Conservation (phyloP, 2,329 filamentous ascomycete genomes). For the Phoma herbarum region DNA sequence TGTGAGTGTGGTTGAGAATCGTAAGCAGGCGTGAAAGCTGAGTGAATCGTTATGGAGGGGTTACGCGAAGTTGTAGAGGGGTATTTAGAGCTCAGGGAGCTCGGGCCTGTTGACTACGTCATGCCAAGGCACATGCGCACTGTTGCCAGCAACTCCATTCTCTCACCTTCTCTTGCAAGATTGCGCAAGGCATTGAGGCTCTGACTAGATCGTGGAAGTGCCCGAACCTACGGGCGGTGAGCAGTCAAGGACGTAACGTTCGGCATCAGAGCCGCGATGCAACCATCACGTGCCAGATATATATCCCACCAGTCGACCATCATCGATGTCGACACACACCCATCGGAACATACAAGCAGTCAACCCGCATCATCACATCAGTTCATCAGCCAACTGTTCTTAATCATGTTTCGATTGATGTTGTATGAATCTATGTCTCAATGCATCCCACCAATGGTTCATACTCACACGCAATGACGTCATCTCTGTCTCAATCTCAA, state of each 20-base stretch:
- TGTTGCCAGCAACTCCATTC: constrained; percentile 14
- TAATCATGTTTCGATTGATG: neutral
- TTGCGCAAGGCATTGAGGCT: constrained; percentile 27
- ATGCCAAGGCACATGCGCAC: constrained; percentile 42
- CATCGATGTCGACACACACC: neutral
- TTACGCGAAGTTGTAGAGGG: constrained; percentile 44
- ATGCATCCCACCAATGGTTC: neutral
- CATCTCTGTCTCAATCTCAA: constrained; percentile 25
- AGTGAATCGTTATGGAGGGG: constrained; percentile 29
- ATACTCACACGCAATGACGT: constrained; percentile 35
- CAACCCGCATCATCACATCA: neutral
- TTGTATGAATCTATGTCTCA: neutral
- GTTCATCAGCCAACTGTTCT: constrained; percentile 3
- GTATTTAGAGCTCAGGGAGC: constrained; percentile 41
- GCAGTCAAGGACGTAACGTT: constrained; percentile 5
- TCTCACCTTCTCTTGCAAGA: constrained; percentile 21
- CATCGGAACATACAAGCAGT: too few species aligned
- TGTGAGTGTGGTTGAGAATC: neutral
- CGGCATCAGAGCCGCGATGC: constrained; percentile 5
- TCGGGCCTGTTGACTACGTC: constrained; percentile 40
- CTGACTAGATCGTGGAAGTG: constrained; percentile 23
- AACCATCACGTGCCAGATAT: neutral
- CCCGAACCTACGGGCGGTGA: constrained; percentile 9
- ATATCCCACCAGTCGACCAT: neutral
- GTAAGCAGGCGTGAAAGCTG: constrained; percentile 16